A percentile compares a stretch with the other conserved stretches of the same genome.
Evolutionary conservation across 139 green algal genomes (phyloP).

Genomic region (Asterochloris erici): DNA sequence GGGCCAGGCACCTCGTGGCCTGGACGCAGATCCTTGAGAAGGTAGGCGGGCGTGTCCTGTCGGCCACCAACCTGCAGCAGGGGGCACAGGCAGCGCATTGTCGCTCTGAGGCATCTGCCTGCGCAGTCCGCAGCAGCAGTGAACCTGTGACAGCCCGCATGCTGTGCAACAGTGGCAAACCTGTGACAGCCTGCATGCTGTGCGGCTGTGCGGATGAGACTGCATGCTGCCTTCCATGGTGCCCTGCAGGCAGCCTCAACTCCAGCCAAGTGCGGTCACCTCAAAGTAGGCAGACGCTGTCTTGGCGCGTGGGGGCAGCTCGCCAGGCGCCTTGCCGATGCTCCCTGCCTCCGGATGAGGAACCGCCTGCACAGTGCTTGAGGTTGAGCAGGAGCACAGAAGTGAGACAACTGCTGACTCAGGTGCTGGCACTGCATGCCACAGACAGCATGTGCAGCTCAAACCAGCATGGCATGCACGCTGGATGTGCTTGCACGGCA

Average conservation of each 20-base stretch:
- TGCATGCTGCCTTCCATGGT: not conserved
- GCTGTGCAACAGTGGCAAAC: too few species aligned
- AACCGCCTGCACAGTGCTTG: slow-evolving; percentile 5
- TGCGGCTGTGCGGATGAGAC: too few species aligned
- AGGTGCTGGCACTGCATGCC: too few species aligned
- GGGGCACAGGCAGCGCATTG: too few species aligned
- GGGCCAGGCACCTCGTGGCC: slow-evolving; percentile 73
- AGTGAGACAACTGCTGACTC: too few species aligned
- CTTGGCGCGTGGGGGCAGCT: slow-evolving; percentile 44
- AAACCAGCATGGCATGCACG: not conserved
- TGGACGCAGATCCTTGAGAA: slow-evolving; percentile 54
- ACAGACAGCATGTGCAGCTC: too few species aligned
- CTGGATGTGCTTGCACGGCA: not conserved
- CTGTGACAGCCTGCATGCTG: not conserved
- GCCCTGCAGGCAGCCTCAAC: not conserved
- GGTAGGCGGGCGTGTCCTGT: slow-evolving; percentile 72
- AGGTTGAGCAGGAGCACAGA: not conserved
- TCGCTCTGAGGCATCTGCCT: not conserved
- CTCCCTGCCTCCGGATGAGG: slow-evolving; percentile 26
- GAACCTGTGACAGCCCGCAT: not conserved
- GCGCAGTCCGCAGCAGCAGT: too few species aligned
- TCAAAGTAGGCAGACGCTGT: slow-evolving; percentile 56
- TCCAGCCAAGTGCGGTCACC: not conserved
- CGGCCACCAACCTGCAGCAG: slow-evolving; percentile 61
- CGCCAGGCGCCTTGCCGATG: slow-evolving; percentile 14